These are phyloP conservation scores for Samsoniella hepiali DNA, from an alignment of 2,329 filamentous ascomycete genomes.

Conservation along the genomic window DNA sequence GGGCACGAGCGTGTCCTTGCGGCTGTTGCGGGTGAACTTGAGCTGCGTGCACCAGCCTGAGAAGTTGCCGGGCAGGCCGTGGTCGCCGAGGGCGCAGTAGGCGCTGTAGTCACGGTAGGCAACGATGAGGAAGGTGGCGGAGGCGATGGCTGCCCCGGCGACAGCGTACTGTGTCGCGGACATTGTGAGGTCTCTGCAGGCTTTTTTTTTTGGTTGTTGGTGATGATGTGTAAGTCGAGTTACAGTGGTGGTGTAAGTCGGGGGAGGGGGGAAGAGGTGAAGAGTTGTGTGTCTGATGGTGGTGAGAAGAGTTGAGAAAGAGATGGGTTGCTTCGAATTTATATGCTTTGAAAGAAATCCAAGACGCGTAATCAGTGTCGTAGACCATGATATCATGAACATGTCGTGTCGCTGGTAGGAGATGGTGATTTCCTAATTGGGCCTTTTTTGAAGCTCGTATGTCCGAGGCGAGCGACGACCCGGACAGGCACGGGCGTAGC, in stretches of 20 bases:
- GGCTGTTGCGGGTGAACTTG: constrained; percentile 20
- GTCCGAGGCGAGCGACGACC: constrained; percentile 13
- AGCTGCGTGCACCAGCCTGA: constrained; percentile 35
- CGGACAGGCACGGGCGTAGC: not conserved
- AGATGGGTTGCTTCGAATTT: not conserved
- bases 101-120: constrained; percentile 31
- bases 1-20: constrained; percentile 26
- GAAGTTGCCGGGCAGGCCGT: constrained; percentile 41
- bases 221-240: too few species aligned
- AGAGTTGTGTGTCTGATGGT: not conserved
- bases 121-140: constrained; percentile 6
- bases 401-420: not conserved
- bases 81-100: constrained; percentile 41
- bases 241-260: not conserved
- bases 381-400: constrained; percentile 1
- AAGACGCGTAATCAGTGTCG: not conserved
- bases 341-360: not conserved
- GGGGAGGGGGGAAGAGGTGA: not conserved
- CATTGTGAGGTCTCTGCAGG: not conserved
- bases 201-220: not conserved
- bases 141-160: not conserved
- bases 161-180: not conserved
- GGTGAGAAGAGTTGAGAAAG: not conserved
- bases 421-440: constrained; percentile 4
- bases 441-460: constrained; percentile 3